Evolutionary conservation across 2,329 filamentous ascomycete genomes (phyloP), one percentile per base, ranked within the genome.

Genomic region (Trichoderma harzianum): DNA sequence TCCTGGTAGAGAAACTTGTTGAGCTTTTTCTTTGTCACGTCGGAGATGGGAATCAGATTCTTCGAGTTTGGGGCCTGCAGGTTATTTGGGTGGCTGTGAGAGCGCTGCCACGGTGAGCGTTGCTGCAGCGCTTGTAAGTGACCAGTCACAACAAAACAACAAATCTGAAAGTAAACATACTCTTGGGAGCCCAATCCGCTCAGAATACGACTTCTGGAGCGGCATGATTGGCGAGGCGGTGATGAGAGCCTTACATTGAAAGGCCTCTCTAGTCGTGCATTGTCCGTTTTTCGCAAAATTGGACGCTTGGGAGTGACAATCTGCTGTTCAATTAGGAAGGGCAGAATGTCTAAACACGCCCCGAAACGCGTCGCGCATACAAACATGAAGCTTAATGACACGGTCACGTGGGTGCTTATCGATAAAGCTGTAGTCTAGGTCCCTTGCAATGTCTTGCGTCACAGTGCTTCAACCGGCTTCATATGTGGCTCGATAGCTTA

Each of bases 1-100:
- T 76, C 73, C 8, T 81, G 78, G 16, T 84, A 82, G 66, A 84
- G 82, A 74, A 89, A 91, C 70, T 88, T 87, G 77, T 86, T 87
- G 36, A 91, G 83, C 76, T 91, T 91, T 74, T 83, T 87, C 77
- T 88, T 91, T 12, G 89, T 90, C 10, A 83, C 83, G 36, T 87
- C 84, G 51, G 89, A 91, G 14, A 89, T 83, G 21, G 86, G 84
- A 36, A 84, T 82, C 7, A 86, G 78, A 51, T 84, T 78, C 47
- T 80, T 82, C 12, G 81, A 67, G 39, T 76, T 80, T 47, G 79
- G 80, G 24, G 78, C 78, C 70, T 81, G 78, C 60, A 77, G 76
- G 53, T 79, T 80, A 60, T 81, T 78, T 6, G 86, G 83, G 76
- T 88, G 83, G 77, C 85, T 88, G 75, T 84, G 86, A 34, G 86